Evolutionary conservation across 768 basidiomycete genomes (phyloP).

Genomic region (Fomitopsis pulvina): DNA sequence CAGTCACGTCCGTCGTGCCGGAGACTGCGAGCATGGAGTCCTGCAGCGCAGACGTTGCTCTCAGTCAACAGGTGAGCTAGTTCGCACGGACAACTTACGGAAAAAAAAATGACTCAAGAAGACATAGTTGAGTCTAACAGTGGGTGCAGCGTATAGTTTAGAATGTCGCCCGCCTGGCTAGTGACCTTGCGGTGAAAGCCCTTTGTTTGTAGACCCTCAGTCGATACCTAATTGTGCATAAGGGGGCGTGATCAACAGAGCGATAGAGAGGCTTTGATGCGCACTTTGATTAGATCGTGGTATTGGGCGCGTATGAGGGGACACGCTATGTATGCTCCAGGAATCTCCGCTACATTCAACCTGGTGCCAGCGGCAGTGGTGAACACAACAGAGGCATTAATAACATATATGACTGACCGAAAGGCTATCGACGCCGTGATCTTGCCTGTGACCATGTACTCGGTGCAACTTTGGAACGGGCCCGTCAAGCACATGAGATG

Average conservation of each 20-base stretch:
- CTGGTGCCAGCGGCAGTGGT: constrained; percentile 30
- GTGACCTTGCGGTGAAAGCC: constrained; percentile 17
- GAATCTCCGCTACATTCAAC: constrained; percentile 59
- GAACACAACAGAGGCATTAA: background rate
- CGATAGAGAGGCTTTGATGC: constrained; percentile 7
- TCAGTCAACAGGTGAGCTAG: background rate
- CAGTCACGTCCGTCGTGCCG: constrained; percentile 51
- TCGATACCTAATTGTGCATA: constrained; percentile 29
- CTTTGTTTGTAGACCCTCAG: constrained; percentile 16
- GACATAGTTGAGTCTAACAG: constrained; percentile 35
- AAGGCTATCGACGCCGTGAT: constrained; percentile 28
- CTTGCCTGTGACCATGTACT: constrained; percentile 34
- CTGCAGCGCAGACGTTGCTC: constrained; percentile 1
- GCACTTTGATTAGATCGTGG: constrained; percentile 41
- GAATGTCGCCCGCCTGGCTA: constrained; percentile 39
- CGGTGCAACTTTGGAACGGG: background rate
- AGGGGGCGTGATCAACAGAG: constrained; percentile 13
- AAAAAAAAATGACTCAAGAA: constrained; percentile 52
- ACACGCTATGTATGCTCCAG: constrained; percentile 60
- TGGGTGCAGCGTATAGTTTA: constrained; percentile 39
- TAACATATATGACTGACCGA: background rate
- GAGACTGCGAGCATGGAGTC: constrained; percentile 46
- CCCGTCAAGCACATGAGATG: too few relatives aligned
- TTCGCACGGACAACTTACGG: background rate
- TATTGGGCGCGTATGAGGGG: constrained; percentile 59